Evolutionary conservation across 176 grass and related monocot species (phyloP).

Genomic region (Zea luxurians): DNA sequence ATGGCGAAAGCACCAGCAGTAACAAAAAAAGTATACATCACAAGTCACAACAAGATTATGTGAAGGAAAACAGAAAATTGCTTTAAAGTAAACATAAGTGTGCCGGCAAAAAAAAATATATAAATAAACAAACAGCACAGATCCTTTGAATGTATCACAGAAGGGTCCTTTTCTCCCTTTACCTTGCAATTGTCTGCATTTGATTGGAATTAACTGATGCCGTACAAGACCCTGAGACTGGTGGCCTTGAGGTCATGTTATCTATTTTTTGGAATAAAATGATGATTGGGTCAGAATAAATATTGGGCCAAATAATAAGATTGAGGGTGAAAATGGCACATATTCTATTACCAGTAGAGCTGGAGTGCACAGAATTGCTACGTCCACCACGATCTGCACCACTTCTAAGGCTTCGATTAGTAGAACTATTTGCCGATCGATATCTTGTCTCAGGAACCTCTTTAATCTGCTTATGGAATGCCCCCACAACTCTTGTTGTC

Average conservation of each 20-base stretch:
- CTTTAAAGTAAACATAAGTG: background rate
- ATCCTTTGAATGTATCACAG: constrained; percentile 9
- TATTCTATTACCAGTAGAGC: constrained; percentile 60
- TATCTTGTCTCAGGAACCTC: constrained; percentile 70
- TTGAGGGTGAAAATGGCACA: constrained; percentile 12
- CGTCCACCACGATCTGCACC: constrained; percentile 60
- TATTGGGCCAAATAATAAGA: constrained; percentile 5
- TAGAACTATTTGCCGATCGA: constrained; percentile 60
- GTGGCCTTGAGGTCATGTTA: constrained; percentile 46
- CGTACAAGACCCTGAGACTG: constrained; percentile 39
- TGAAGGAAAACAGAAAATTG: background rate
- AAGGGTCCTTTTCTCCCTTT: constrained; percentile 14
- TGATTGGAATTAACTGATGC: constrained; percentile 52
- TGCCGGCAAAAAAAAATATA: background rate
- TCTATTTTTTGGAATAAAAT: constrained; percentile 41
- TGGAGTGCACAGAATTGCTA: constrained; percentile 55
- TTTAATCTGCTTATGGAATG: constrained; percentile 50
- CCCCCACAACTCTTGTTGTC: constrained; percentile 21
- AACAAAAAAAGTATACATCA: background rate
- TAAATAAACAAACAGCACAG: background rate
- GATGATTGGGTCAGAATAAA: constrained; percentile 30
- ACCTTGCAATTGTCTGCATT: constrained; percentile 65
- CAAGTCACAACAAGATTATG: constrained; percentile 16
- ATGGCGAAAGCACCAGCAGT: background rate
- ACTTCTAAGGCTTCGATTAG: constrained; percentile 61